Evolutionary conservation across 257 asterid genomes (phyloP).

Genomic region (Nicotiana sylvestris): DNA sequence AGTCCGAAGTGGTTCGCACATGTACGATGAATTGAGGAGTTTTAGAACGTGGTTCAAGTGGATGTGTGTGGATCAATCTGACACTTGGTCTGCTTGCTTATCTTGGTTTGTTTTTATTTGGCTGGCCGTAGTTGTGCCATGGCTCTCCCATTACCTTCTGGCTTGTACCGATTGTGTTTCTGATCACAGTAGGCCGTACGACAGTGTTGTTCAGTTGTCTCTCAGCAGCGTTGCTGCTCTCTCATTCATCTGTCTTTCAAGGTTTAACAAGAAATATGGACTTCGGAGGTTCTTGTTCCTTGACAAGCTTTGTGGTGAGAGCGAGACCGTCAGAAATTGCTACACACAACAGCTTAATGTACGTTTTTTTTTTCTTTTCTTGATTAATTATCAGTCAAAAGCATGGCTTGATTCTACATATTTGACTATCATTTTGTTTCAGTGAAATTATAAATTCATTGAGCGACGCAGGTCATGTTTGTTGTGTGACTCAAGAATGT

Average conservation of each 20-base stretch:
- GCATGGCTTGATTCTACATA: too few relatives aligned
- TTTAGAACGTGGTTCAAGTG: conserved; percentile 81
- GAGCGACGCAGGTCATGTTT: too few relatives aligned
- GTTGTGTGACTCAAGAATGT: too few relatives aligned
- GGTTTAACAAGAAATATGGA: conserved; percentile 56
- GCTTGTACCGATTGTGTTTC: conserved; percentile 68
- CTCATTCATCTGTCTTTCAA: conserved; percentile 66
- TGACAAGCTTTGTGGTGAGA: conserved; percentile 76
- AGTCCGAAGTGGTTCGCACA: conserved; percentile 50
- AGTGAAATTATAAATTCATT: too few relatives aligned
- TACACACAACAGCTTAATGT: conserved; percentile 73
- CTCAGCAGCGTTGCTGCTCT: conserved; percentile 64
- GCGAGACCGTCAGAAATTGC: conserved; percentile 79
- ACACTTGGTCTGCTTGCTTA: conserved; percentile 43
- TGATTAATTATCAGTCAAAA: too few relatives aligned
- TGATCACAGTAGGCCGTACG: conserved; percentile 69
- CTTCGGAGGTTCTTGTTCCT: conserved; percentile 76
- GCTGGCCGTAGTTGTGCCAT: conserved; percentile 58
- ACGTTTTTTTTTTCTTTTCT: conserved; percentile 15
- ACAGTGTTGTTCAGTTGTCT: conserved; percentile 73
- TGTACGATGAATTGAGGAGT: conserved; percentile 65
- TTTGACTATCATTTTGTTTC: too few relatives aligned
- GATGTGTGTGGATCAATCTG: conserved; percentile 91
- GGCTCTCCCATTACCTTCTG: conserved; percentile 64
- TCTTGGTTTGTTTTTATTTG: conserved; percentile 68